These are phyloP conservation scores for Tricholoma hemisulphureum DNA, from an alignment of 768 basidiomycete genomes.

Conservation along the genomic window DNA sequence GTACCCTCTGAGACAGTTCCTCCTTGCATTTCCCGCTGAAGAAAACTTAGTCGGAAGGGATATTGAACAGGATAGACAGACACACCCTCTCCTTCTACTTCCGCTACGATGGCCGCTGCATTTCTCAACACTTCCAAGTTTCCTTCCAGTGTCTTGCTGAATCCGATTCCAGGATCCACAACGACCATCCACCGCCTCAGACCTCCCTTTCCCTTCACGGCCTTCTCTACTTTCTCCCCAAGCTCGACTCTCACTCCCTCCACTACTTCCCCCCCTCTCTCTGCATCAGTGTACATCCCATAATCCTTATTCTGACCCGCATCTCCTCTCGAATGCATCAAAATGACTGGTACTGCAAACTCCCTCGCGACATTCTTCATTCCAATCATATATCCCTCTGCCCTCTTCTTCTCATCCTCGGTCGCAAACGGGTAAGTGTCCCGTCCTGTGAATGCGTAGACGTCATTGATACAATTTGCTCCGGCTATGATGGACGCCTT, in stretches of 20 bases:
- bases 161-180: constrained; percentile 91
- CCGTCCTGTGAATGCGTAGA: constrained; percentile 74
- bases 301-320: constrained; percentile 75
- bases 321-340: constrained; percentile 95
- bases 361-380: constrained; percentile 70
- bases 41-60: constrained; percentile 4
- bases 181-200: constrained; percentile 86
- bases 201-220: constrained; percentile 67
- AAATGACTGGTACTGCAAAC: constrained; percentile 72
- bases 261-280: constrained; percentile 38
- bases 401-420: constrained; percentile 29
- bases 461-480: constrained; percentile 93
- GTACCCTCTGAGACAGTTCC: constrained; percentile 57
- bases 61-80: constrained; percentile 3
- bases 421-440: constrained; percentile 35
- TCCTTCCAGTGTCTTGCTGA: constrained; percentile 80
- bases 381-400: constrained; percentile 41
- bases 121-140: constrained; percentile 69
- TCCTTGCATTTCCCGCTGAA: constrained; percentile 15
- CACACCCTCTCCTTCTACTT: constrained; percentile 33
- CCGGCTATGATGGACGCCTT: constrained; percentile 73
- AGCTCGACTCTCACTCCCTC: constrained; percentile 72
- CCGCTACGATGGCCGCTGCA: constrained; percentile 45
- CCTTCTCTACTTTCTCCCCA: constrained; percentile 59
- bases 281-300: constrained; percentile 40